Conservation (phyloP, 352 stramenopile genomes). For the Blastocystis sp. region DNA sequence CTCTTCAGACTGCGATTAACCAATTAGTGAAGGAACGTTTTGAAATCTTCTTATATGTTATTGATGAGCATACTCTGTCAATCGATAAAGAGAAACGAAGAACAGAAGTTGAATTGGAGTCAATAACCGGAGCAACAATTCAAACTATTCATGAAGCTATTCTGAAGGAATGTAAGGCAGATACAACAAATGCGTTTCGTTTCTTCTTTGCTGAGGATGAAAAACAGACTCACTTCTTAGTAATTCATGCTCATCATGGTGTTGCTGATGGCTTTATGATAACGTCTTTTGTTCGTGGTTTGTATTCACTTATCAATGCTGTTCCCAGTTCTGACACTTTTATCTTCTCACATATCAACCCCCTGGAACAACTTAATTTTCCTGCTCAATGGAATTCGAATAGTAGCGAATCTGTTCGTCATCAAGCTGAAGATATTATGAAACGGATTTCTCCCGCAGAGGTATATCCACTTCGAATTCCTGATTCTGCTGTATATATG, state of each 20-base stretch:
- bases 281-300: neutral
- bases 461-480: neutral
- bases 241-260: constrained; percentile 43
- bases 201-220: constrained; percentile 5
- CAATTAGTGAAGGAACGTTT: neutral
- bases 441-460: neutral
- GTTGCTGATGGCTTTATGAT: constrained; percentile 54
- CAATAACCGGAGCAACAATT: neutral
- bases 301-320: neutral
- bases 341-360: neutral
- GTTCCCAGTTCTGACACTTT: neutral
- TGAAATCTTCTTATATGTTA: neutral
- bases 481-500: neutral
- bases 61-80: neutral
- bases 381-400: neutral
- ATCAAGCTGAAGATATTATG: neutral
- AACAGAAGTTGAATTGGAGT: neutral
- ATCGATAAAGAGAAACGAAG: neutral
- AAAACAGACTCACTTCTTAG: neutral
- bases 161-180: neutral
- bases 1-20: neutral
- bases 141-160: neutral
- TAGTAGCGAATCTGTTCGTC: neutral
- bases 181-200: neutral
- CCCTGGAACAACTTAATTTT: neutral